Evolutionary conservation across 108 stramenopile genomes (phyloP).

Genomic region (Nitzschia sp.): DNA sequence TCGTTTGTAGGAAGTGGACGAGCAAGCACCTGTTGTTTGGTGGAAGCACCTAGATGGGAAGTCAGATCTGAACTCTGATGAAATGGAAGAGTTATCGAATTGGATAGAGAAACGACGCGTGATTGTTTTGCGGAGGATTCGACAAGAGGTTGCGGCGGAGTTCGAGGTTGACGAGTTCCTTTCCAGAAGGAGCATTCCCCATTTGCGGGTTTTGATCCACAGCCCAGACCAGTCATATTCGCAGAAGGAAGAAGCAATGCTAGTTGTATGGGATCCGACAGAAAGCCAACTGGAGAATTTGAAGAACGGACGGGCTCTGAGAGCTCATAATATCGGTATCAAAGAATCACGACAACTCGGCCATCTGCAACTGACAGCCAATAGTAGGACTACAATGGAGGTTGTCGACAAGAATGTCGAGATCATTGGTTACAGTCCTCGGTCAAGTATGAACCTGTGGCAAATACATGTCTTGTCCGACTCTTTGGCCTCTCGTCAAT

Average conservation of each 20-base stretch:
- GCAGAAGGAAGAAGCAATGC: slow-evolving; percentile 32
- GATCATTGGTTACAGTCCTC: slow-evolving; percentile 16
- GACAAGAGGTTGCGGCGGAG: slow-evolving; percentile 57
- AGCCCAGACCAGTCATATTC: slow-evolving; percentile 3
- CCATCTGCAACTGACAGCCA: slow-evolving; percentile 55
- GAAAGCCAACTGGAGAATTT: slow-evolving; percentile 66
- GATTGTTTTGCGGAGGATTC: slow-evolving; percentile 46
- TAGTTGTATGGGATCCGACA: slow-evolving; percentile 74
- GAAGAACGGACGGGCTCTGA: slow-evolving; percentile 54
- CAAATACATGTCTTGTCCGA: slow-evolving; percentile 47
- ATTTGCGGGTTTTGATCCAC: slow-evolving; percentile 52
- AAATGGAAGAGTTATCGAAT: slow-evolving; percentile 46
- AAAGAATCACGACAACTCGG: slow-evolving; percentile 45
- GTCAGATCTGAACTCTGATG: slow-evolving; percentile 28
- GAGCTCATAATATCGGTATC: slow-evolving; percentile 57
- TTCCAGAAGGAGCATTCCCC: slow-evolving; percentile 54
- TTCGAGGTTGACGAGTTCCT: slow-evolving; percentile 48
- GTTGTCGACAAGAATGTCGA: not conserved
- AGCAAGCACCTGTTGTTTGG: slow-evolving; percentile 66
- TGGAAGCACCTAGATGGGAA: slow-evolving; percentile 39
- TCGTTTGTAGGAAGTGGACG: slow-evolving; percentile 61
- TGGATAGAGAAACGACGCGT: slow-evolving; percentile 58
- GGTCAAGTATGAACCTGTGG: slow-evolving; percentile 44
- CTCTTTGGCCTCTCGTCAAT: not conserved
- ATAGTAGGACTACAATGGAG: slow-evolving; percentile 50